These are phyloP conservation scores for Hymenoscyphus occultus DNA, from an alignment of 2,329 filamentous ascomycete species.

Conservation along the genomic window DNA sequence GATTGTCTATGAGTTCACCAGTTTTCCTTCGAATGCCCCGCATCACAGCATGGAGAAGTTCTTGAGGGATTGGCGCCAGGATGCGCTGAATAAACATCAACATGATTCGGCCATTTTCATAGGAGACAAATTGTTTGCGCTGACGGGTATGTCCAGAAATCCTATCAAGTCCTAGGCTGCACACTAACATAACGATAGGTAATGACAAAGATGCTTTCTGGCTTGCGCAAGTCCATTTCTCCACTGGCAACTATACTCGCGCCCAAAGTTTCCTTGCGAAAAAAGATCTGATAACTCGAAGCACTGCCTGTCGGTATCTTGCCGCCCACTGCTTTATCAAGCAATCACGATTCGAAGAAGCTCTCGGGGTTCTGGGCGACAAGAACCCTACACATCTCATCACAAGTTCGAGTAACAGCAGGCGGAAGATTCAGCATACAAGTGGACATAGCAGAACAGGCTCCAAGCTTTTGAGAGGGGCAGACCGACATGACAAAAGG, in stretches of 20 bases:
- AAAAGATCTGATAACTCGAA: slow-evolving; percentile 77
- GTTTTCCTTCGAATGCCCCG: slow-evolving; percentile 13
- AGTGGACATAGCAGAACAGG: slow-evolving; percentile 51
- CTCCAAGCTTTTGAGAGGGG: slow-evolving; percentile 41
- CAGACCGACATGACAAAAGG: slow-evolving; percentile 26
- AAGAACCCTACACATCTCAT: slow-evolving; percentile 91
- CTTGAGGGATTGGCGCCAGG: slow-evolving; percentile 89
- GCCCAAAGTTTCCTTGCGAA: slow-evolving; percentile 82
- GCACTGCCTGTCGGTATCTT: slow-evolving; percentile 85
- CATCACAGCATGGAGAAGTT: slow-evolving; percentile 74
- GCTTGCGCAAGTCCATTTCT: slow-evolving; percentile 97
- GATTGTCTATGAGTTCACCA: slow-evolving; percentile 11
- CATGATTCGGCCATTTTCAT: slow-evolving; percentile 97
- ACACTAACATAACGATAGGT: slow-evolving; percentile 51
- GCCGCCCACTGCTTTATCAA: slow-evolving; percentile 93
- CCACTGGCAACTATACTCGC: slow-evolving; percentile 89
- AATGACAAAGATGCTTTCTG: slow-evolving; percentile 94
- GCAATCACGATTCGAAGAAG: slow-evolving; percentile 85
- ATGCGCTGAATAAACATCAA: slow-evolving; percentile 92
- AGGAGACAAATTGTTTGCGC: slow-evolving; percentile 90
- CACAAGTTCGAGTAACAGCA: slow-evolving; percentile 58
- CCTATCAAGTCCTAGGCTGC: slow-evolving; percentile 1
- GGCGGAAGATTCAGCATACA: slow-evolving; percentile 69
- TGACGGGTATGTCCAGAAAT: slow-evolving; percentile 68
- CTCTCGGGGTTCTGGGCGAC: slow-evolving; percentile 80